phyloP scores from a whole-genome alignment of 495 filamentous ascomycete genomes.

The Amphirosellinia nigrospora region DNA sequence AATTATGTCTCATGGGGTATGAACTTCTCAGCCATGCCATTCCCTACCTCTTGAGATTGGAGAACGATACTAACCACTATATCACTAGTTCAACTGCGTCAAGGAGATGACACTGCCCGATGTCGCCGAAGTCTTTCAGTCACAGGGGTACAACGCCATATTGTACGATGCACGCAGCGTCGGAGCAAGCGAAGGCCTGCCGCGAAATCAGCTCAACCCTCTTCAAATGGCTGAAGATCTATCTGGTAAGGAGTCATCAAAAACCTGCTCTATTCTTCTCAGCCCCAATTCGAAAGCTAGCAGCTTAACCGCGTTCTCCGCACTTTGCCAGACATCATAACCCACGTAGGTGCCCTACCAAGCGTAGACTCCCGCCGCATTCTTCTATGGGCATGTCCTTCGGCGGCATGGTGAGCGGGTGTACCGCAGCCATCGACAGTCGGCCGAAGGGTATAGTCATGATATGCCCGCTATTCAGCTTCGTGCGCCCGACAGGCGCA shows the following conservation, averaged over 20 bases:
- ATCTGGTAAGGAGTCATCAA: no score
- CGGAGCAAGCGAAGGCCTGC: slow-evolving; percentile 49
- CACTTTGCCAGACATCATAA: slow-evolving; percentile 6
- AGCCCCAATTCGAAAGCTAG: no score
- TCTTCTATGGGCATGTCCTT: slow-evolving; percentile 60
- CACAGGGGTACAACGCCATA: slow-evolving; percentile 41
- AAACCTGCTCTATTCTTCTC: no score
- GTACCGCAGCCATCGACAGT: slow-evolving; percentile 16
- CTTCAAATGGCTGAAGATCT: no score
- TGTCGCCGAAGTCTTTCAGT: slow-evolving; percentile 47
- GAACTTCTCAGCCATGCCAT: no score
- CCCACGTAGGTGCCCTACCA: background rate
- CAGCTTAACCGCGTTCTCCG: no score
- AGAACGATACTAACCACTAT: background rate
- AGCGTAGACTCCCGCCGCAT: slow-evolving; percentile 45
- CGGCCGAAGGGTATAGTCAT: background rate
- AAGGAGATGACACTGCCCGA: slow-evolving; percentile 46
- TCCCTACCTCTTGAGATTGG: background rate
- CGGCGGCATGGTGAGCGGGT: slow-evolving; percentile 31
- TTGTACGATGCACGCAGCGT: slow-evolving; percentile 49
- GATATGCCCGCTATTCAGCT: slow-evolving; percentile 9
- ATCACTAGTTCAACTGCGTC: no score
- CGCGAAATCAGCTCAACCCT: slow-evolving; percentile 51
- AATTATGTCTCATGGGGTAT: slow-evolving; percentile 45
- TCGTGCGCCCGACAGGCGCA: background rate